A percentile compares a stretch with the other conserved stretches of the same genome.
phyloP scores from a whole-genome alignment of 2,329 filamentous ascomycete species.

The Fusarium musae region DNA sequence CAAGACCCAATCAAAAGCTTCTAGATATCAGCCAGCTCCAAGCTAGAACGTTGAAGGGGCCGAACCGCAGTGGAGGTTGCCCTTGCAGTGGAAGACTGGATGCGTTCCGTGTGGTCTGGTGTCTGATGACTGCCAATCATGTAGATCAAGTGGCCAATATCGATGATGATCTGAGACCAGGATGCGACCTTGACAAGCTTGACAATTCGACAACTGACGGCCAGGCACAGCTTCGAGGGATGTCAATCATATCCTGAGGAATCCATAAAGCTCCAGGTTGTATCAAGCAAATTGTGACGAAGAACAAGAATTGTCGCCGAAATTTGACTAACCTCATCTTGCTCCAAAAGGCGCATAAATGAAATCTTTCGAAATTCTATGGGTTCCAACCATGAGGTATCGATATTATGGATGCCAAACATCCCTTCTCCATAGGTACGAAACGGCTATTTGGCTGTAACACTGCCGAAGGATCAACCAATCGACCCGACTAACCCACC shows the following conservation, averaged over 20 bases:
- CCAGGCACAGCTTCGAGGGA: slow-evolving; percentile 20
- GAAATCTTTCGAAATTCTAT: too few species aligned
- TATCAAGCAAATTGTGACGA: not conserved
- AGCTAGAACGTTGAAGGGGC: slow-evolving; percentile 31
- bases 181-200: slow-evolving; percentile 31
- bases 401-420: not conserved
- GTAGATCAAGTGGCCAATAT: slow-evolving; percentile 29
- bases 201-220: slow-evolving; percentile 1
- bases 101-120: slow-evolving; percentile 32
- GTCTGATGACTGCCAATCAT: slow-evolving; percentile 22
- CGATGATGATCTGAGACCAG: slow-evolving; percentile 35
- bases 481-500: not conserved
- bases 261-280: not conserved
- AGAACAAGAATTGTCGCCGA: not conserved
- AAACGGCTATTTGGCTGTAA: not conserved
- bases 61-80: slow-evolving; percentile 38
- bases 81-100: slow-evolving; percentile 35
- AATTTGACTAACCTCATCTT: not conserved
- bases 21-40: slow-evolving; percentile 10
- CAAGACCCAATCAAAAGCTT: slow-evolving; percentile 21
- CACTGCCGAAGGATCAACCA: slow-evolving; percentile 4
- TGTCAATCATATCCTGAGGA: not conserved
- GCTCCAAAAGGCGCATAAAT: not conserved
- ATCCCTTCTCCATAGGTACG: not conserved
- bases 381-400: not conserved